These are phyloP conservation scores for Vitis labrusca DNA, from an alignment of 164 flowering plant species.

Conservation along the genomic window DNA sequence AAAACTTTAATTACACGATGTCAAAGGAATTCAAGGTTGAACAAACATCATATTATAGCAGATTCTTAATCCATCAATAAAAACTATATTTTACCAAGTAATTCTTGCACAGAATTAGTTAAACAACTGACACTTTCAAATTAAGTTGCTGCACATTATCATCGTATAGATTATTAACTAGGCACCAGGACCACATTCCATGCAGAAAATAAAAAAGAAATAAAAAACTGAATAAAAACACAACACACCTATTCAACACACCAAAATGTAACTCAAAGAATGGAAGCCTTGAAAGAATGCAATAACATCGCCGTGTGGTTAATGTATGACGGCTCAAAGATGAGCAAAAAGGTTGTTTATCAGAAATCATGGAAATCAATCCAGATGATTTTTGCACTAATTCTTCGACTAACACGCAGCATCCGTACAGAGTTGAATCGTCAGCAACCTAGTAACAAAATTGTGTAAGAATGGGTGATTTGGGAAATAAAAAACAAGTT, in stretches of 20 bases:
- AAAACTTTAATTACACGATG: too few relatives aligned
- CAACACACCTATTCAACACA: constrained; percentile 72
- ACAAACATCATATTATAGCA: too few relatives aligned
- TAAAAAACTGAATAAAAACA: background rate
- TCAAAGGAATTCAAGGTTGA: too few relatives aligned
- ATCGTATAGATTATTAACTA: background rate
- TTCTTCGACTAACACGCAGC: constrained; percentile 94
- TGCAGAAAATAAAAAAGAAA: background rate
- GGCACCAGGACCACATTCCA: background rate
- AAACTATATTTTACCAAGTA: background rate
- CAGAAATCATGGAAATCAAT: constrained; percentile 74
- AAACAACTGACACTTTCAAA: background rate
- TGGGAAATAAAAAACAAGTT: background rate
- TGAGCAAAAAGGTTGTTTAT: constrained; percentile 40
- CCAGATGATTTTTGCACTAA: constrained; percentile 81
- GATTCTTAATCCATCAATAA: too few relatives aligned
- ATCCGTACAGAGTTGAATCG: constrained; percentile 94
- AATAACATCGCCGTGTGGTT: constrained; percentile 93
- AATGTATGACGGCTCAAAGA: constrained; percentile 65
- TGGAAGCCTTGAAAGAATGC: constrained; percentile 96
- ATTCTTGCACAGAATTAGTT: constrained; percentile 3
- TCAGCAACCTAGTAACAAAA: constrained; percentile 75
- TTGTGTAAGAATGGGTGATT: background rate
- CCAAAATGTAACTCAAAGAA: constrained; percentile 94
- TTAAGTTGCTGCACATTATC: background rate